Evolutionary conservation across 345 rosid species (phyloP), one percentile per base, ranked within the genome.

Genomic region (Psidium friedrichsthalianum): DNA sequence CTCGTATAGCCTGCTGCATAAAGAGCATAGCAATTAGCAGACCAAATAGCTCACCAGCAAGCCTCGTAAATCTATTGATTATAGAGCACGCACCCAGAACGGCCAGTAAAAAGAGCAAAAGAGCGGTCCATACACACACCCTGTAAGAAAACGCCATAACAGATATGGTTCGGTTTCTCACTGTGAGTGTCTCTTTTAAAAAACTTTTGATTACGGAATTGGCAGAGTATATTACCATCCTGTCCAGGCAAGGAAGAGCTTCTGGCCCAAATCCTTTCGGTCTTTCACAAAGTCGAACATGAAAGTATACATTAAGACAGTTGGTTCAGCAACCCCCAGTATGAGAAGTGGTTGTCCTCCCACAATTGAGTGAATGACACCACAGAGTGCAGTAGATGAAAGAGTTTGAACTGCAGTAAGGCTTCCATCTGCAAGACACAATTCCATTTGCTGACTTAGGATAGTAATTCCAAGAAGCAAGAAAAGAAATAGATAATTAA

Each of bases 291-390:
- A 93, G 84, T 90, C 85, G 88, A 91, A 93, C 94, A 93, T 93
- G 87, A 93, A 93, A 40, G 93, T 91, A 53, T 93, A 93, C 94
- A 91, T 93, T 89, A 93, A 83, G 58, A 93, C 95, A 9, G 94
- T 93, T 85, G 95, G 95, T 86, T 93, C 95, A 81, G 95, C 95
- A 44, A 93, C 95, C 64, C 95, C 95, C 3, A 93, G 94, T 36
- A 93, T 93, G 90, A 93, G 93, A 42, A 93, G 91, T 76, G 95
- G 93, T 84, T 93, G 95, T 74, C 95, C 95, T 51, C 95, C 95
- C 80, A 91, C 14, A 69, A 93, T 86, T 3, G 95, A 93, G 86
- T 93, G 95, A 53, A 93, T 89, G 85, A 93, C 76, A 42, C 95
- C 95, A 74, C 94, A 91, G 86, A 93, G 89, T 85, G 95, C 90